These are phyloP conservation scores for Sicyos edulis DNA, from an alignment of 306 rosid genomes.

Conservation along the genomic window DNA sequence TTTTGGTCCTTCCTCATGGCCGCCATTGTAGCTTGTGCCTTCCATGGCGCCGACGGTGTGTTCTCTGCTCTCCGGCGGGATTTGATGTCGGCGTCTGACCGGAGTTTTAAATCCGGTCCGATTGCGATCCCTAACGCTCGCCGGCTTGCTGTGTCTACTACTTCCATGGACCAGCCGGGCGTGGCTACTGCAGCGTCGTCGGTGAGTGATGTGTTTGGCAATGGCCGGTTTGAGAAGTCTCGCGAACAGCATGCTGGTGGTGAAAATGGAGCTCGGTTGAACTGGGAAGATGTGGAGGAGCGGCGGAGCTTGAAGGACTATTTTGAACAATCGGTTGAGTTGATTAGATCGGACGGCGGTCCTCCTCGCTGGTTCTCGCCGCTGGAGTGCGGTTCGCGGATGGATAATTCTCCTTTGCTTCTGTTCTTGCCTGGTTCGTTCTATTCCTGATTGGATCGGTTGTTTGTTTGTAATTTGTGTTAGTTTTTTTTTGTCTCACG, in stretches of 20 bases:
- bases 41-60: too few species aligned
- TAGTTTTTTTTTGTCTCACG: not conserved
- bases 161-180: slow-evolving; percentile 18
- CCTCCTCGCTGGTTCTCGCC: slow-evolving; percentile 95
- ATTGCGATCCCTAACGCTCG: slow-evolving; percentile 10
- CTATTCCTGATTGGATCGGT: not conserved
- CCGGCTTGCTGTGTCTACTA: slow-evolving; percentile 32
- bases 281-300: slow-evolving; percentile 18
- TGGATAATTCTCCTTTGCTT: slow-evolving; percentile 49
- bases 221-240: slow-evolving; percentile 21
- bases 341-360: slow-evolving; percentile 47
- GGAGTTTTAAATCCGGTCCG: slow-evolving; percentile 17
- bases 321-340: slow-evolving; percentile 40
- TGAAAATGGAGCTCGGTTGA: not conserved
- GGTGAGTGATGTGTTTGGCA: slow-evolving; percentile 1
- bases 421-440: slow-evolving; percentile 69
- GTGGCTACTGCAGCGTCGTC: not conserved
- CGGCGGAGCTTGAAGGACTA: slow-evolving; percentile 33
- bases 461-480: not conserved
- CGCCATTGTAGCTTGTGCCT: slow-evolving; percentile 26
- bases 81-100: not conserved
- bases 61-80: slow-evolving; percentile 24
- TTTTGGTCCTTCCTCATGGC: slow-evolving; percentile 29
- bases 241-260: slow-evolving; percentile 11
- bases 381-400: slow-evolving; percentile 41